Base-by-base conservation (phyloP, 106 monocot species). In the Phalaenopsis aphrodite region DNA sequence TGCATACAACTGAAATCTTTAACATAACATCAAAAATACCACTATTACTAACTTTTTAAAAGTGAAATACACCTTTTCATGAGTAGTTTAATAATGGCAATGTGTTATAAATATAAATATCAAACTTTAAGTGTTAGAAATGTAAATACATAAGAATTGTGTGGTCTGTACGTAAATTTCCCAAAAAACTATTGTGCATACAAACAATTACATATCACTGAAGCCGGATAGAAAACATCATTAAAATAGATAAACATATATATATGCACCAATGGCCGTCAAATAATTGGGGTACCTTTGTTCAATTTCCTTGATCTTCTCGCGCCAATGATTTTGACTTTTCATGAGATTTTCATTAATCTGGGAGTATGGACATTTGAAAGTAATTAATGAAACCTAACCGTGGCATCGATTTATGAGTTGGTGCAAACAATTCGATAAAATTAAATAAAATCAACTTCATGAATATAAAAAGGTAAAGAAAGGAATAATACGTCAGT, bases 261-360 rank as follows among this genome's bases (percentile, higher is more conserved):
- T n/a, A 61, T n/a, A 38, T 12, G 37, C 37, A 68, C 37, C 19
- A n/a, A 21, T 61, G 21, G 61, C 21, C 19, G 10, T 58, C 61
- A 61, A 61, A 68, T 12, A 78, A 46, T 19, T 10, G 82, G 23
- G 42, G 18, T 92, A 98, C 98, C 94, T 95, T 17, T 90, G 88
- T 80, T 99, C 91, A 56, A 87, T 79, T 88, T 99, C 91, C 73
- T 81, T 86, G 52, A 91, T 73, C 67, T 84, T 95, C 78, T 91
- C 85, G 46, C 84, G 86, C 81, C 85, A 99, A 24, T 86, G 11
- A 71, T 89, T 87, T 73, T 99, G 91, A 75, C 83, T 84, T 86
- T 88, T 89, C 73, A 86, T 79, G 68, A 93, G 95, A 52, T 90
- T 76, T 73, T 91, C 88, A 87, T 99, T 99, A 48, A 87, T 84